Evolutionary conservation across 169 alveolate species (phyloP).

Genomic region (Perkinsus olseni): DNA sequence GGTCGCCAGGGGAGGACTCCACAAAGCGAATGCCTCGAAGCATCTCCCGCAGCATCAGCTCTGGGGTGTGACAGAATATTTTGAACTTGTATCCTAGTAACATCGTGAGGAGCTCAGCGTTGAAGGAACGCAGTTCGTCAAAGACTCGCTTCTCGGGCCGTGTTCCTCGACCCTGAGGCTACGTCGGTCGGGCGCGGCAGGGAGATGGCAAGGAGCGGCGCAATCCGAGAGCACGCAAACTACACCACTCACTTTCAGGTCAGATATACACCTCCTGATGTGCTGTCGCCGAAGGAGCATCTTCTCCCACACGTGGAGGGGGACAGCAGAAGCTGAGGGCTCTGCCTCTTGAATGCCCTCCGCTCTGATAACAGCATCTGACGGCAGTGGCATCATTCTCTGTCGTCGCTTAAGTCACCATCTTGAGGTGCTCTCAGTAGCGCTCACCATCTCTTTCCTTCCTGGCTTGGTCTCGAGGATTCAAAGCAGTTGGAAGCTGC

Average conservation of each 20-base stretch:
- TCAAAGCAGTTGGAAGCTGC: background rate
- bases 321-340: background rate
- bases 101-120: background rate
- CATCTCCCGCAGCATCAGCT: background rate
- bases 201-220: too few relatives aligned
- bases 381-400: too few relatives aligned
- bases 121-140: background rate
- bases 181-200: background rate
- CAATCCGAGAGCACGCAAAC: too few relatives aligned
- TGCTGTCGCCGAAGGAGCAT: background rate
- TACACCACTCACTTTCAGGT: background rate
- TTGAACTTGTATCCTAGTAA: background rate
- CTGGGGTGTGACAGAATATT: background rate
- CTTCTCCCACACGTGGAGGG: background rate
- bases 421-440: background rate
- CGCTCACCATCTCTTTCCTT: background rate
- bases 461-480: background rate
- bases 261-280: background rate
- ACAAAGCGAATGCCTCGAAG: background rate
- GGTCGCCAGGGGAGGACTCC: background rate
- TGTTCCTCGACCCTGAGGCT: background rate
- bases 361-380: background rate
- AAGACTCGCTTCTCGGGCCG: background rate
- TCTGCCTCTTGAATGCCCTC: background rate
- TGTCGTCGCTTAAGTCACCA: background rate